phyloP scores from a whole-genome alignment of 2,329 filamentous ascomycete genomes.

The Alternaria sp. region DNA sequence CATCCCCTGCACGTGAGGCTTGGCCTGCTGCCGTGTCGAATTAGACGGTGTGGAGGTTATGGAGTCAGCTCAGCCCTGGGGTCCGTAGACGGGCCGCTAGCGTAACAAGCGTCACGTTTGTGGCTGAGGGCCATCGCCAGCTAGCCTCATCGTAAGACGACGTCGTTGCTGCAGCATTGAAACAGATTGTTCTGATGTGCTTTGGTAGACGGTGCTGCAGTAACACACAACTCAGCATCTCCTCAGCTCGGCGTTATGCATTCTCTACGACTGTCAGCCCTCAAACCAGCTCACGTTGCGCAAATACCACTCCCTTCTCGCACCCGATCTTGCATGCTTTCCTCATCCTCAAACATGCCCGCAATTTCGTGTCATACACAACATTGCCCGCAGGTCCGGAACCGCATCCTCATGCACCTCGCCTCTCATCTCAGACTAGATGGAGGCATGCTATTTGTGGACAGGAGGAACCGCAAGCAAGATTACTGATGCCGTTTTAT shows the following conservation, averaged over 20 bases:
- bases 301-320: not conserved
- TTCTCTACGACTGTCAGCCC: not conserved
- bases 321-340: not conserved
- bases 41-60: constrained; percentile 8
- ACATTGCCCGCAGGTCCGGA: not conserved
- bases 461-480: constrained; percentile 1
- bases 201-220: not conserved
- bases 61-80: constrained; percentile 12
- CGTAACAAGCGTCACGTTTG: constrained; percentile 3
- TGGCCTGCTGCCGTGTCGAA: constrained; percentile 14
- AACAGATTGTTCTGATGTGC: not conserved
- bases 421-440: not conserved
- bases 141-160: constrained; percentile 7
- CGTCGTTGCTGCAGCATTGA: not conserved
- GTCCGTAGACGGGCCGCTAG: constrained; percentile 9
- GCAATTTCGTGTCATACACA: no score
- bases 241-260: not conserved
- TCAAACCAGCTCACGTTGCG: not conserved
- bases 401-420: not conserved
- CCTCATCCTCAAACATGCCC: not conserved
- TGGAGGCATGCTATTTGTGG: constrained; percentile 1
- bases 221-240: not conserved
- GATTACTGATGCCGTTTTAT: not conserved
- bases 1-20: constrained; percentile 10
- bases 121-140: constrained; percentile 5